phyloP scores from a whole-genome alignment of 2,329 filamentous ascomycete genomes.

The Aspergillus latus region DNA sequence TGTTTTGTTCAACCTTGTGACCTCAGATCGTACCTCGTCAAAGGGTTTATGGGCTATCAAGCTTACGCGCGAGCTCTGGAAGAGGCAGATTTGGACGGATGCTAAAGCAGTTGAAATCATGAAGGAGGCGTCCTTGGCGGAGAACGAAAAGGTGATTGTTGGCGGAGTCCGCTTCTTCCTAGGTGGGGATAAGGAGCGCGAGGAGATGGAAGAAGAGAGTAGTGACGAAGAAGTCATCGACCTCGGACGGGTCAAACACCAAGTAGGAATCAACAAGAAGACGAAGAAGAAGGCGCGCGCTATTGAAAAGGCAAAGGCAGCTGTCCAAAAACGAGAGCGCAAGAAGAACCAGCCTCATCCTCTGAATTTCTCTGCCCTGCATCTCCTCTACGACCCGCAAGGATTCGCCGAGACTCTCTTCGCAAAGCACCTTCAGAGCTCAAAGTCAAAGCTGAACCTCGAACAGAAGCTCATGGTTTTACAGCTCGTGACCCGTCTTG shows the following conservation, averaged over 20 bases:
- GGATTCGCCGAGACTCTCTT: conserved; percentile 90
- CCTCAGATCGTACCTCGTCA: conserved; percentile 77
- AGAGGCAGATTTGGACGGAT: conserved; percentile 93
- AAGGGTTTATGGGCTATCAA: conserved; percentile 96
- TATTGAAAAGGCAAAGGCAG: conserved; percentile 77
- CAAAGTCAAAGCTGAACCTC: conserved; percentile 78
- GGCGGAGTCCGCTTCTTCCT: conserved; percentile 93
- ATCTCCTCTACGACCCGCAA: conserved; percentile 91
- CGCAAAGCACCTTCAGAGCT: conserved; percentile 83
- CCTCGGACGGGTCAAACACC: conserved; percentile 77
- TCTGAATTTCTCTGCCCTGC: conserved; percentile 93
- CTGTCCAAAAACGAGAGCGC: conserved; percentile 76
- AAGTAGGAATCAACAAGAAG: conserved; percentile 93
- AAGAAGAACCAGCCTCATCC: conserved; percentile 86
- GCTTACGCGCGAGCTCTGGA: conserved; percentile 93
- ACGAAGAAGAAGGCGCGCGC: conserved; percentile 79
- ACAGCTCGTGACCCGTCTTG: conserved; percentile 84
- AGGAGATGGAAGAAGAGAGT: conserved; percentile 86
- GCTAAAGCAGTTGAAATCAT: conserved; percentile 95
- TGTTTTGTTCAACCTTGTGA: conserved; percentile 86
- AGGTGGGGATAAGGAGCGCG: conserved; percentile 91
- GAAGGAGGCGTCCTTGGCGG: conserved; percentile 85
- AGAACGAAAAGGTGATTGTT: conserved; percentile 89
- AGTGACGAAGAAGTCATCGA: conserved; percentile 76
- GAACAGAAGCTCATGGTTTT: conserved; percentile 89